Evolutionary conservation across 345 rosid genomes (phyloP).

Genomic region (Lagerstroemia speciosa): DNA sequence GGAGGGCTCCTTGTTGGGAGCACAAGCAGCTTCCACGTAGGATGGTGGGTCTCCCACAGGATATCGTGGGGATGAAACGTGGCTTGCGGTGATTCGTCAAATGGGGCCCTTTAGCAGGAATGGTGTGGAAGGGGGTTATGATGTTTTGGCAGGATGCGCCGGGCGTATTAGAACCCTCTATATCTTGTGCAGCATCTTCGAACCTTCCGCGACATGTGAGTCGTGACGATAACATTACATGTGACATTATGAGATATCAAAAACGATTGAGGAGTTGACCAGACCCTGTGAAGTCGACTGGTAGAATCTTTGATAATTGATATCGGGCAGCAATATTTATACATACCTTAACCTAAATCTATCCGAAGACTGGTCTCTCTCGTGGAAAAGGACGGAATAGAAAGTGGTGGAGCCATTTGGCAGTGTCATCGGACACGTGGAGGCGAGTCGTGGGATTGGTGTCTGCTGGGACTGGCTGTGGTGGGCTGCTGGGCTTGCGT

Average conservation of each 20-base stretch:
- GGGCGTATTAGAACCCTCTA: neutral
- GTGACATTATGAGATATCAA: too few relatives aligned
- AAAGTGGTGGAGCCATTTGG: neutral
- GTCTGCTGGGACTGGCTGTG: neutral
- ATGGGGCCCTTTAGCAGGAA: constrained; percentile 6
- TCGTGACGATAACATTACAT: neutral
- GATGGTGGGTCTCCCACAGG: constrained; percentile 1
- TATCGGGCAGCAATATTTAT: neutral
- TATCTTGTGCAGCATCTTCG: neutral
- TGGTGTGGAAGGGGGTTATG: constrained; percentile 17
- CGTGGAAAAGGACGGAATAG: neutral
- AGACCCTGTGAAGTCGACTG: neutral
- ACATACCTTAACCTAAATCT: neutral
- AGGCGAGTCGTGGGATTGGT: neutral
- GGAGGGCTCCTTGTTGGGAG: too few relatives aligned
- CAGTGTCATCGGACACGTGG: neutral
- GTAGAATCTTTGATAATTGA: neutral
- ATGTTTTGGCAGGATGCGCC: constrained; percentile 1
- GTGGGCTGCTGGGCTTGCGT: constrained; percentile 14
- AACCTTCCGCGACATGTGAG: neutral
- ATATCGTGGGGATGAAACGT: constrained; percentile 5
- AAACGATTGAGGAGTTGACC: too few relatives aligned
- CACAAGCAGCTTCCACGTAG: constrained; percentile 46
- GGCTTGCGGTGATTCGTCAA: constrained; percentile 19
- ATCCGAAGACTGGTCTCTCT: neutral